Conservation (phyloP, 768 basidiomycete species). For the Glaciozyma antarctica region DNA sequence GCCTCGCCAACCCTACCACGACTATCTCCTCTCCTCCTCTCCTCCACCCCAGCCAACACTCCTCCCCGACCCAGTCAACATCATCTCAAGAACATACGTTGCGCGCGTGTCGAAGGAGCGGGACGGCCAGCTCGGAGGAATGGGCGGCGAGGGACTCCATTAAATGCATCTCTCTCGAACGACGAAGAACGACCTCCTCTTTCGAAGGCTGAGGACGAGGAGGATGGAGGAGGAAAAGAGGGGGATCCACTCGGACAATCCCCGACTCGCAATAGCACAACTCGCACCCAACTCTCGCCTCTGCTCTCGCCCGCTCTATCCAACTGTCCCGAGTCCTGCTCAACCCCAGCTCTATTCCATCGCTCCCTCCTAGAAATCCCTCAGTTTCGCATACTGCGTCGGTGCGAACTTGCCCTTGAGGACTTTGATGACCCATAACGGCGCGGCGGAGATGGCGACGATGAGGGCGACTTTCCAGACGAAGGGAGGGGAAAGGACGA, state of each 20-base stretch:
- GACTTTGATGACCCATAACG: slow-evolving; percentile 80
- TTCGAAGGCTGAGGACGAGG: no score
- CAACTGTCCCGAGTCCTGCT: not conserved
- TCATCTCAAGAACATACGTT: not conserved
- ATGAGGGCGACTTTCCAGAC: slow-evolving; percentile 92
- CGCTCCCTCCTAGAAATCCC: slow-evolving; percentile 12
- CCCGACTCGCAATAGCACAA: not conserved
- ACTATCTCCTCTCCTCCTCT: no score
- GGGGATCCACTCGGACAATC: not conserved
- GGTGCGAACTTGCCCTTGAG: slow-evolving; percentile 79
- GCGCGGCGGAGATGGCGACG: slow-evolving; percentile 85
- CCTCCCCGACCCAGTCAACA: not conserved
- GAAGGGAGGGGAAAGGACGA: slow-evolving; percentile 78
- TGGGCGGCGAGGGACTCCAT: not conserved
- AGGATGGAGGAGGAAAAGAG: not conserved
- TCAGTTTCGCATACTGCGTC: slow-evolving; percentile 81
- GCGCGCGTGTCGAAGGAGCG: slow-evolving; percentile 1
- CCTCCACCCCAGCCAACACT: no score
- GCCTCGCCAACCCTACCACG: no score
- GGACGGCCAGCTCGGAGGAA: not conserved
- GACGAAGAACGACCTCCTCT: not conserved
- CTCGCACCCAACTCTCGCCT: not conserved
- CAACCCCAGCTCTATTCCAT: not conserved
- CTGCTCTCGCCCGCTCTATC: not conserved
- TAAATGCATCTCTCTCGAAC: not conserved